A percentile compares a stretch with the other conserved stretches of the same genome.
Conservation (phyloP, 495 filamentous ascomycete species). For the Neurospora terricola region DNA sequence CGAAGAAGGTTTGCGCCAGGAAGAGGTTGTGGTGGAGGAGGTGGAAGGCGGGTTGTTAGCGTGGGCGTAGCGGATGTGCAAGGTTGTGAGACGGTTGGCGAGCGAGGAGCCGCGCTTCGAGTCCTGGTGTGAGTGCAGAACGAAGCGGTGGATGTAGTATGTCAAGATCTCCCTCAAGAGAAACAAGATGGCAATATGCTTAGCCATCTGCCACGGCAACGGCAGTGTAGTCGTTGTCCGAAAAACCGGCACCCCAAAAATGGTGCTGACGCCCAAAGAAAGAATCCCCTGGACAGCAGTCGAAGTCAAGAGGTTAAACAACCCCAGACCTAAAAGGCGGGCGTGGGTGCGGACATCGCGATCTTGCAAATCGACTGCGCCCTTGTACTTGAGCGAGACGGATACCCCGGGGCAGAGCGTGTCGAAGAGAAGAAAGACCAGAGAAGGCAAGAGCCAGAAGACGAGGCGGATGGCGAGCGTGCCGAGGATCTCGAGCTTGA, state of each 20-base stretch:
- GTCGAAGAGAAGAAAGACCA: constrained; percentile 68
- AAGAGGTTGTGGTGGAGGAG: constrained; percentile 47
- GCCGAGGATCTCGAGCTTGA: constrained; percentile 67
- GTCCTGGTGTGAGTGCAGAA: constrained; percentile 45
- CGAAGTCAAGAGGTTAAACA: constrained; percentile 57
- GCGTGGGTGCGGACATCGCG: constrained; percentile 32
- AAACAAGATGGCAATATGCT: constrained; percentile 56
- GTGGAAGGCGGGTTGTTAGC: constrained; percentile 14
- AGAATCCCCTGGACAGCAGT: constrained; percentile 45
- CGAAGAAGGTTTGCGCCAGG: constrained; percentile 42
- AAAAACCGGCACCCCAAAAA: constrained; percentile 24
- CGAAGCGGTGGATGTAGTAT: constrained; percentile 65
- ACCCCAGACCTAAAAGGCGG: constrained; percentile 40
- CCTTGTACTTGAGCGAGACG: constrained; percentile 58
- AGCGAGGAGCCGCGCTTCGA: constrained; percentile 11
- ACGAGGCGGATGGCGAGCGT: constrained; percentile 56
- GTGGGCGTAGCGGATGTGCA: neutral
- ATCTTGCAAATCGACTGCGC: constrained; percentile 51
- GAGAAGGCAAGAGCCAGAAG: constrained; percentile 65
- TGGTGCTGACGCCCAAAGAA: constrained; percentile 19
- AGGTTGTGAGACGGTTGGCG: constrained; percentile 22
- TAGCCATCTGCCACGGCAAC: constrained; percentile 41
- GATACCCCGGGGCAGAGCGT: constrained; percentile 55
- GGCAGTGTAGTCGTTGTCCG: constrained; percentile 34
- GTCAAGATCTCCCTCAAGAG: constrained; percentile 8